Conservation (phyloP, 495 filamentous ascomycete species). For the Mycothermus thermophilus region DNA sequence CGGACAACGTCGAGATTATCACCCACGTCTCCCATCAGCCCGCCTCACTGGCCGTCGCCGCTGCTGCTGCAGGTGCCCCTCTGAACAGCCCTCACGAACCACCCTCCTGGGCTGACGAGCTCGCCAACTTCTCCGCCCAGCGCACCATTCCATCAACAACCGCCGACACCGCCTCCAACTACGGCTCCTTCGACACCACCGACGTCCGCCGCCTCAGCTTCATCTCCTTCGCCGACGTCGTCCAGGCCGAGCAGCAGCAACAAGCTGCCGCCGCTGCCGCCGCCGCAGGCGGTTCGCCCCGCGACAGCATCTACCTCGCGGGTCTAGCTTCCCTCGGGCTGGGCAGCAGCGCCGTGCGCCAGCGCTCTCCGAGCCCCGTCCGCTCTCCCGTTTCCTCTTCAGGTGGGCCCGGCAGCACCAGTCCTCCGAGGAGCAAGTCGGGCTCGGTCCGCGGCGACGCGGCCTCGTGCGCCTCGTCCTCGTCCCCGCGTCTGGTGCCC, state of each 20-base stretch:
- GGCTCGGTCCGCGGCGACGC: slow-evolving; percentile 53
- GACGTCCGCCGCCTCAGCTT: slow-evolving; percentile 79
- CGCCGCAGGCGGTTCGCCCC: slow-evolving; percentile 25
- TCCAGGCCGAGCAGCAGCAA: slow-evolving; percentile 66
- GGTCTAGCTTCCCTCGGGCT: slow-evolving; percentile 33
- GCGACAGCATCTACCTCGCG: slow-evolving; percentile 48
- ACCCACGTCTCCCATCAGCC: slow-evolving; percentile 72
- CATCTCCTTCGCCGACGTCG: slow-evolving; percentile 88
- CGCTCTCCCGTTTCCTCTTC: slow-evolving; percentile 55
- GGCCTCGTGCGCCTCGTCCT: too few species aligned
- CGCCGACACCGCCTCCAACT: slow-evolving; percentile 49
- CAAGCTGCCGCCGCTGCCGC: background rate
- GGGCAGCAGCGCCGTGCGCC: slow-evolving; percentile 40
- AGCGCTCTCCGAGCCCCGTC: slow-evolving; percentile 62
- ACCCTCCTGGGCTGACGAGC: slow-evolving; percentile 40
- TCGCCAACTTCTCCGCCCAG: slow-evolving; percentile 27
- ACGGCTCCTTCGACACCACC: slow-evolving; percentile 55
- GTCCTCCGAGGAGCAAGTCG: slow-evolving; percentile 54
- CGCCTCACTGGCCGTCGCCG: slow-evolving; percentile 48
- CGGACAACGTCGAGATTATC: slow-evolving; percentile 78
- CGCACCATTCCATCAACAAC: slow-evolving; percentile 15
- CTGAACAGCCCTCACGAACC: slow-evolving; percentile 11
- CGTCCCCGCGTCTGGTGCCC: slow-evolving; percentile 25
- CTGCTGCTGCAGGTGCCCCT: slow-evolving; percentile 27
- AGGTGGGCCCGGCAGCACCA: slow-evolving; percentile 37